Percentiles rank a stretch among this genome's conserved stretches.
Conservation (phyloP, 2,329 filamentous ascomycete species). For the Ceratocystis papillata region DNA sequence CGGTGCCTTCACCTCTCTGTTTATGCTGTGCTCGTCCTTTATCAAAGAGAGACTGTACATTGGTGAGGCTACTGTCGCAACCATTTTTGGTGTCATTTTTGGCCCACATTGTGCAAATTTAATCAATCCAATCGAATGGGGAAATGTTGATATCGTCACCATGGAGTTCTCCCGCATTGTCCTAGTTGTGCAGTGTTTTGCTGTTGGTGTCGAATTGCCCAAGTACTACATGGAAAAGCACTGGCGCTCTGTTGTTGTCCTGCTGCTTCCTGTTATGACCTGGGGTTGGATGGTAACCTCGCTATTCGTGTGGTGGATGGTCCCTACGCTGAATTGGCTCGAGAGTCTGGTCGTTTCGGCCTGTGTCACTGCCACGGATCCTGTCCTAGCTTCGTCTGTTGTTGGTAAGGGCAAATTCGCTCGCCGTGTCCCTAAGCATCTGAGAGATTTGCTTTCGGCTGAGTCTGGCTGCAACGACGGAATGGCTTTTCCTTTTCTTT, state of each 20-base stretch:
- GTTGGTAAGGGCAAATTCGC: conserved; percentile 99
- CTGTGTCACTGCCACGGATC: conserved; percentile 94
- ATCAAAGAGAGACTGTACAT: conserved; percentile 99
- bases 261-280: conserved; percentile 93
- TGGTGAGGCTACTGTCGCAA: conserved; percentile 91
- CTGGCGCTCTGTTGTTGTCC: conserved; percentile 81
- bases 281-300: conserved; percentile 90
- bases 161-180: conserved; percentile 84
- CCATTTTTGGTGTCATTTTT: conserved; percentile 77
- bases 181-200: conserved; percentile 84
- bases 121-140: conserved; percentile 67
- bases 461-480: conserved; percentile 99
- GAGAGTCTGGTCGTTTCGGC: conserved; percentile 79
- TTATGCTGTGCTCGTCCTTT: conserved; percentile 95
- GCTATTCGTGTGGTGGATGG: conserved; percentile 88
- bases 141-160: conserved; percentile 74
- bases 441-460: conserved; percentile 86
- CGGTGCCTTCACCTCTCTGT: conserved; percentile 91
- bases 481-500: conserved; percentile 98
- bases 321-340: conserved; percentile 69
- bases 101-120: conserved; percentile 74
- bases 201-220: conserved; percentile 79
- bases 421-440: conserved; percentile 91
- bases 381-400: conserved; percentile 90
- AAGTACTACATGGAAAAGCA: conserved; percentile 96